A percentile compares a stretch with the other conserved stretches of the same genome.
Conservation (phyloP, 768 basidiomycete genomes). For the Rhodotorula sphaerocarpa region DNA sequence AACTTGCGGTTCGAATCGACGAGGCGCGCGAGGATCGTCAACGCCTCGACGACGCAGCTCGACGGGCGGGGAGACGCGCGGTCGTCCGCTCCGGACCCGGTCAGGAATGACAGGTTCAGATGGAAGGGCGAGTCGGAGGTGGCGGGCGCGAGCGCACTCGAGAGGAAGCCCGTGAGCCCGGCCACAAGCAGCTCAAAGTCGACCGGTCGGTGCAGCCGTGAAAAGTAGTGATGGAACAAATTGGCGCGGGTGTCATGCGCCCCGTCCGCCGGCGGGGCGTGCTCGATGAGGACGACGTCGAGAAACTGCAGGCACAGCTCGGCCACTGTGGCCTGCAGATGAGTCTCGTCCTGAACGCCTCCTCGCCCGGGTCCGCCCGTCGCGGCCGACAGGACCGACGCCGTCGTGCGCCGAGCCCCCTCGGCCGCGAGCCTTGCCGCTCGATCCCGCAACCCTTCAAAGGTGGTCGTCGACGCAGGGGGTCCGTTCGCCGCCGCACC, state of each 20-base stretch:
- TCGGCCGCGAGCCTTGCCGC: conserved; percentile 32
- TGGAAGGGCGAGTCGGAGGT: too few relatives aligned
- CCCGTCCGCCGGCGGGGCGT: conserved; percentile 48
- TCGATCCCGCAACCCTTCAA: conserved; percentile 25
- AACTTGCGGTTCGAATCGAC: conserved; percentile 64
- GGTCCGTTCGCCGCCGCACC: conserved; percentile 57
- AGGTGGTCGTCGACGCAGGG: not conserved
- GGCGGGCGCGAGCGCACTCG: conserved; percentile 1
- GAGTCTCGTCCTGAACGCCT: too few relatives aligned
- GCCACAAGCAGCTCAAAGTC: conserved; percentile 78
- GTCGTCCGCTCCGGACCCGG: too few relatives aligned
- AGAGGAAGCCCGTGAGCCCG: conserved; percentile 50
- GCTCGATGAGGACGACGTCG: conserved; percentile 68
- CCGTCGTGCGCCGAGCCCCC: conserved; percentile 1
- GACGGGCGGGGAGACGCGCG: not conserved
- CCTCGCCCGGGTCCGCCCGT: conserved; percentile 47
- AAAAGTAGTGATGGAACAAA: conserved; percentile 81
- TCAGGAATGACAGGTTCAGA: not conserved
- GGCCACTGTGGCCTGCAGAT: conserved; percentile 59
- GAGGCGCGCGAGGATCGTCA: conserved; percentile 68
- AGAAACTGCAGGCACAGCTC: conserved; percentile 69
- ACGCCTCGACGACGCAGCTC: conserved; percentile 16
- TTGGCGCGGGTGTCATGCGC: conserved; percentile 51
- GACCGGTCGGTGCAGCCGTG: conserved; percentile 84
- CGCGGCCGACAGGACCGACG: conserved; percentile 63